These are phyloP conservation scores for maize (Zea mays) DNA, from an alignment of 176 grass and related monocot genomes.

Conservation along the genomic window Zm-B73-REFERENCE-NAM-5.0 NC_050096.1:60552001-60552500, in stretches of 20 bases:
- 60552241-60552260: slow-evolving; percentile 93
- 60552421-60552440: slow-evolving; percentile 3
- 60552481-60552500: slow-evolving; percentile 94
- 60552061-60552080: neutral
- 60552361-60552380: slow-evolving; percentile 55
- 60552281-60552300: slow-evolving; percentile 97
- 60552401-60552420: neutral
- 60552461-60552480: slow-evolving; percentile 97
- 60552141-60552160: slow-evolving; percentile 16
- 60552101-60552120: neutral
- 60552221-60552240: slow-evolving; percentile 48
- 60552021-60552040: slow-evolving; percentile 6
- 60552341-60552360: slow-evolving; percentile 85
- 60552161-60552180: neutral
- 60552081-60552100: neutral
- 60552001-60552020: neutral
- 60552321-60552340: slow-evolving; percentile 67
- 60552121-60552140: slow-evolving; percentile 1
- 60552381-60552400: neutral
- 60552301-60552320: slow-evolving; percentile 93
- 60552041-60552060: neutral
- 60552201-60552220: slow-evolving; percentile 19
- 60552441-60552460: slow-evolving; percentile 75
- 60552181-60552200: neutral
- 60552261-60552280: slow-evolving; percentile 90